These are phyloP conservation scores for Botrytis tulipae DNA, from an alignment of 2,329 filamentous ascomycete genomes.

Conservation along the genomic window DNA sequence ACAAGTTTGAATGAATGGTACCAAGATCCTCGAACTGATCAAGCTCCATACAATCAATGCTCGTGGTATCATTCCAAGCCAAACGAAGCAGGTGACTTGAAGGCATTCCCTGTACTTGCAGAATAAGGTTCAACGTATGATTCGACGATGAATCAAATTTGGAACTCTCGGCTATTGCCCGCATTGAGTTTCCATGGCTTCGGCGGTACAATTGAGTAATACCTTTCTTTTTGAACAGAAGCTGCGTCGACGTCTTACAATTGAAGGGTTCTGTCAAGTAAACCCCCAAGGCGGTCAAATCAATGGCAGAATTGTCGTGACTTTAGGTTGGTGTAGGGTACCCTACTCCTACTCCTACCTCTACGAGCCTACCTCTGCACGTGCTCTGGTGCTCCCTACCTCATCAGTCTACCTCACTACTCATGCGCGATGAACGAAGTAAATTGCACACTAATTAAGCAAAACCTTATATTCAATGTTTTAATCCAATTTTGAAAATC, in stretches of 20 bases:
- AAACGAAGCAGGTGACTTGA: neutral
- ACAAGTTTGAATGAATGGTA: neutral
- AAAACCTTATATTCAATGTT: constrained; percentile 3
- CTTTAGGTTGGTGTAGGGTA: neutral
- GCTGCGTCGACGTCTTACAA: neutral
- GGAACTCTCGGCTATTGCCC: neutral
- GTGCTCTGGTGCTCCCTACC: neutral
- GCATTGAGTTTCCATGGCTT: neutral
- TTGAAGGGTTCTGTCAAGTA: neutral
- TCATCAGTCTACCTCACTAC: neutral
- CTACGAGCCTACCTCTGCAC: neutral
- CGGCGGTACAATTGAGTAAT: neutral
- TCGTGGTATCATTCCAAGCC: neutral
- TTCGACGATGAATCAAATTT: neutral
- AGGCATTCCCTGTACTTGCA: neutral
- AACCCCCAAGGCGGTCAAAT: neutral
- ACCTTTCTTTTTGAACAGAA: neutral
- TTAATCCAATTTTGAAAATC: neutral
- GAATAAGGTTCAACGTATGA: neutral
- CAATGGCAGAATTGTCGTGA: constrained; percentile 1
- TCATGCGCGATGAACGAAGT: neutral
- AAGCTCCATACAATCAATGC: neutral
- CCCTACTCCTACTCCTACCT: neutral
- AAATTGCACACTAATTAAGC: neutral
- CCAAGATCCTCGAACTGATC: neutral